Evolutionary conservation across 1,284 basidiomycete genomes (phyloP).

Genomic region (Marasmius tenuissimus): DNA sequence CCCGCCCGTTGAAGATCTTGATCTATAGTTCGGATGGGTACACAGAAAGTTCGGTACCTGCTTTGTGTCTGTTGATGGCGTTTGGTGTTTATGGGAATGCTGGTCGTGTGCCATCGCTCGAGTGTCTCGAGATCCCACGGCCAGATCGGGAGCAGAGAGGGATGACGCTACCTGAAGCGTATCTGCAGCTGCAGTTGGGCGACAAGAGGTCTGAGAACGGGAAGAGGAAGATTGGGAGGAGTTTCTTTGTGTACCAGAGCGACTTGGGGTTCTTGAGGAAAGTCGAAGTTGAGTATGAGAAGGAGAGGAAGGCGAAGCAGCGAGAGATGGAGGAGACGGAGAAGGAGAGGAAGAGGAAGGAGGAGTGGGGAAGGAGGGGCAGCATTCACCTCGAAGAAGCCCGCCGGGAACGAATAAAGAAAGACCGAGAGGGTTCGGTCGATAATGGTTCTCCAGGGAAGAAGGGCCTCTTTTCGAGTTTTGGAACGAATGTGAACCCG

Average conservation of each 20-base stretch:
- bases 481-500: slow-evolving; percentile 1
- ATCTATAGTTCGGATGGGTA: slow-evolving; percentile 82
- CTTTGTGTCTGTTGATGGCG: slow-evolving; percentile 88
- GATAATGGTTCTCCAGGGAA: background rate
- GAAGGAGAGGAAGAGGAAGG: slow-evolving; percentile 24
- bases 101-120: background rate
- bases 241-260: slow-evolving; percentile 89
- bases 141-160: slow-evolving; percentile 31
- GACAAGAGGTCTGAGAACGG: background rate
- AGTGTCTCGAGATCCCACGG: background rate
- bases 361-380: slow-evolving; percentile 15
- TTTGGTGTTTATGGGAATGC: slow-evolving; percentile 26
- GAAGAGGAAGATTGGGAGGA: slow-evolving; percentile 53
- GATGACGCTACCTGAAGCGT: slow-evolving; percentile 82
- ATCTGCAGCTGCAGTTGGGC: slow-evolving; percentile 76
- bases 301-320: slow-evolving; percentile 37
- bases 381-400: background rate
- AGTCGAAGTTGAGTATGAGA: slow-evolving; percentile 64
- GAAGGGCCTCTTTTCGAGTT: background rate
- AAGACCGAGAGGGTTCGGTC: background rate
- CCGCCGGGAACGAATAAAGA: background rate
- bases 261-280: slow-evolving; percentile 79
- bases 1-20: slow-evolving; percentile 69
- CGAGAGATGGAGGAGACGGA: slow-evolving; percentile 28
- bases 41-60: slow-evolving; percentile 90